Percentiles rank a stretch among this genome's conserved stretches.
Evolutionary conservation across 495 filamentous ascomycete genomes (phyloP).

Genomic region (Aspergillus heteromorphus): DNA sequence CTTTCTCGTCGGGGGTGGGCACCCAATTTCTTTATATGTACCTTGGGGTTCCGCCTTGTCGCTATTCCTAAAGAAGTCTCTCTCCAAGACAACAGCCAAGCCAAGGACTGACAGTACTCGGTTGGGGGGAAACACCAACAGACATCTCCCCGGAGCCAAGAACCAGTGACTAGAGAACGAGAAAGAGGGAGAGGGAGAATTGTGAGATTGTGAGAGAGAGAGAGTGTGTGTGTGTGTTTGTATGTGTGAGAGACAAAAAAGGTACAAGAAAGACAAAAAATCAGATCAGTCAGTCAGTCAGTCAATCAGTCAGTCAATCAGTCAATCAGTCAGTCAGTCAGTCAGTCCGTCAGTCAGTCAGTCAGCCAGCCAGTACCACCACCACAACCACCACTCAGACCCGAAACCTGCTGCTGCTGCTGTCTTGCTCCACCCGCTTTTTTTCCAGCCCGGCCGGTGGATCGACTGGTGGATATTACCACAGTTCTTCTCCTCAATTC

Average conservation of each 20-base stretch:
- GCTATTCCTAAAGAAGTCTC: too few species aligned
- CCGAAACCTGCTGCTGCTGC: neutral
- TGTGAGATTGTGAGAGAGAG: too few species aligned
- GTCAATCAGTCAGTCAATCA: too few species aligned
- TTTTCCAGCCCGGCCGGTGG: slow-evolving; percentile 1
- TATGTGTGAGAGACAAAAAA: too few species aligned
- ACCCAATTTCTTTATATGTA: neutral
- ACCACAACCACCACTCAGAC: neutral
- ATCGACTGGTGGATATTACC: neutral
- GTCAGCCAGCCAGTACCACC: neutral
- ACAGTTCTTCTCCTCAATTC: slow-evolving; percentile 1
- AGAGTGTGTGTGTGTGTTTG: too few species aligned
- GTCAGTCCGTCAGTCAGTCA: neutral
- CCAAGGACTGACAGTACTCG: too few species aligned
- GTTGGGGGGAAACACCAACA: neutral
- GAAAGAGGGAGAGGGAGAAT: too few species aligned
- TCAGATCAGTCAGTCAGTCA: too few species aligned
- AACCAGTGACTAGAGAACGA: too few species aligned
- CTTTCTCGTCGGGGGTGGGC: neutral
- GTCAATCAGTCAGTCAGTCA: neutral
- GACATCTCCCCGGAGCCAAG: neutral
- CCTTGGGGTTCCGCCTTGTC: too few species aligned
- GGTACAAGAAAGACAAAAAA: neutral
- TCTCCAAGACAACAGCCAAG: too few species aligned
- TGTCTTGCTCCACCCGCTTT: neutral